Base-by-base conservation (phyloP, 2,329 filamentous ascomycete genomes). In the Lecanicillium sp. region DNA sequence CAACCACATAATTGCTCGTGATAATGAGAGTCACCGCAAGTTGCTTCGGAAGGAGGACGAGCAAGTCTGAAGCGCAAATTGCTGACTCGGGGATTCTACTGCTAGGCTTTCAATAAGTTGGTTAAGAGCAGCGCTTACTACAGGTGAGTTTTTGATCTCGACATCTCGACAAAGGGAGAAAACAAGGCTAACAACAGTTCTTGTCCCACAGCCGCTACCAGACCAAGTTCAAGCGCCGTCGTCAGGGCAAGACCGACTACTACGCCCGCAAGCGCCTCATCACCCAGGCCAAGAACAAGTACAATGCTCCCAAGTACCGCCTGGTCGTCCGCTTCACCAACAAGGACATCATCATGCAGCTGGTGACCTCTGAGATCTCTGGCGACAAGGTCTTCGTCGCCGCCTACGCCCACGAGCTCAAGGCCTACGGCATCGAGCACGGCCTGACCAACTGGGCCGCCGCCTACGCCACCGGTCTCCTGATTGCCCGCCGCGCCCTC, bases 241-340 rank as follows among this genome's bases (percentile, higher is more conserved):
- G 87, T 56, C 65, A 84, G 62, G 92, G 92, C 67, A 98, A 98
- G 86, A 98, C 92, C 76, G 92, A 98, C 70, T 98, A 98, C 87
- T 97, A 96, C 71, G 92, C 92, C 66, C 90, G 92, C 70, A 97
- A 97, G 87, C 85, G 92, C 65, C 80, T 98, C 71, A 92, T 97
- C 79, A 89, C 87, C 77, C 92, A 98, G 81, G 92, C 92, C 75
- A 98, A 97, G 87, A 98, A 98, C 87, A 98, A 98, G 85, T 98
- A 97, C 85, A 94, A 94, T 75, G 85, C 92, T 50, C 92, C 92
- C 72, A 98, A 98, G 82, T 97, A 98, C 84, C 87, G 92, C 65
- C 84, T 98, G 64, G 92, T 98, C 55, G 87, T 98, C 66, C 92
- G 92, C 69, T 95, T 94, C 84, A 94, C 87, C 79, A 94, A 97